Conservation (phyloP, 2,329 filamentous ascomycete species). For the Colletotrichum ledebouriae region DNA sequence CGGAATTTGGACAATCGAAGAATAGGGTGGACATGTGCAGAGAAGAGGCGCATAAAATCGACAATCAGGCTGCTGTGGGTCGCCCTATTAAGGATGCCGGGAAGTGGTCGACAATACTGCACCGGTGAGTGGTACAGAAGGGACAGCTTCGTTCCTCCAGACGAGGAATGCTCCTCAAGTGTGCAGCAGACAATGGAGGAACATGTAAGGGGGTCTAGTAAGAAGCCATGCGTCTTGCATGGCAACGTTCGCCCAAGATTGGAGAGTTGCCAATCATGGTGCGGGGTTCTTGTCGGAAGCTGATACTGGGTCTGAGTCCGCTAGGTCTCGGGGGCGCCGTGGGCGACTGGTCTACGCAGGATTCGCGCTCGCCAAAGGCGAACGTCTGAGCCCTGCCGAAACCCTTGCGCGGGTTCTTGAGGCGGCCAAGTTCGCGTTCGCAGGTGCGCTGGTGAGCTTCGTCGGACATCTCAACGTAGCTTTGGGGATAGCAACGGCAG, state of each 20-base stretch:
- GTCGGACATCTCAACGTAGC: slow-evolving; percentile 96
- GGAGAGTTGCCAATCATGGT: slow-evolving; percentile 61
- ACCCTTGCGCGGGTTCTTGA: slow-evolving; percentile 87
- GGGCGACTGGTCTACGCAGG: slow-evolving; percentile 70
- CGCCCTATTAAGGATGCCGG: slow-evolving; percentile 41
- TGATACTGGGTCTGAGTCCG: slow-evolving; percentile 51
- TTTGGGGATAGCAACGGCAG: slow-evolving; percentile 88
- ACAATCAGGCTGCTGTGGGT: slow-evolving; percentile 43
- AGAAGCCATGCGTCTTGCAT: slow-evolving; percentile 73
- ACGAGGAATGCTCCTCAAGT: slow-evolving; percentile 44
- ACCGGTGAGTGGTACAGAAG: slow-evolving; percentile 16
- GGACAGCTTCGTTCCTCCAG: slow-evolving; percentile 28
- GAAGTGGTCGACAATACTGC: slow-evolving; percentile 27
- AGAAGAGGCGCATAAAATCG: slow-evolving; percentile 39
- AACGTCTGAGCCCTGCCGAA: slow-evolving; percentile 92
- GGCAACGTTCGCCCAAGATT: slow-evolving; percentile 64
- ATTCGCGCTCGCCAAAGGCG: slow-evolving; percentile 84
- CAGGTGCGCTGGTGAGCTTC: slow-evolving; percentile 93
- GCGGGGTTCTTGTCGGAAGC: slow-evolving; percentile 55
- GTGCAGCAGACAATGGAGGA: slow-evolving; percentile 47
- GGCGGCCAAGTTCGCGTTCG: slow-evolving; percentile 92
- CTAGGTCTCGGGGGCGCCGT: slow-evolving; percentile 59
- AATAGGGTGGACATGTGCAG: slow-evolving; percentile 42
- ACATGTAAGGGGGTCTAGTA: slow-evolving; percentile 59
- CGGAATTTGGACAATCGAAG: slow-evolving; percentile 41